Base-by-base conservation (phyloP, 139 green algal genomes). In the Picochlorum sp. region DNA sequence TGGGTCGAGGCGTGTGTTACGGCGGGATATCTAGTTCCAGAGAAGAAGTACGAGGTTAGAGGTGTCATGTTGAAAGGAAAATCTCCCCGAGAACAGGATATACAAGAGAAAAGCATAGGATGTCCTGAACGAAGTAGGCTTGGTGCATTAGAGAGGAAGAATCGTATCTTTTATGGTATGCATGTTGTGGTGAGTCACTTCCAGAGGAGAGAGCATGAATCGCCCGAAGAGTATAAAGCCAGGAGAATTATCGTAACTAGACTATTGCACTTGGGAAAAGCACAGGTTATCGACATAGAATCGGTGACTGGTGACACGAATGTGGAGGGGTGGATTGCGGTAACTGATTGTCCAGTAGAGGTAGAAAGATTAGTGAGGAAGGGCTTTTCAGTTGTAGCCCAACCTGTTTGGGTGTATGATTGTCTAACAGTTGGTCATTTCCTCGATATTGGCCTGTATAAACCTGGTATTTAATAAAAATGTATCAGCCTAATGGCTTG, bases 1-100 rank as follows among this genome's bases (percentile, higher is more conserved):
- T 78, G 68, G 67, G 7, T 78, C 33, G 56, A 63, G 5, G 70
- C 68, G 18, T 78, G 60, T 47, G 18, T 67, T 31, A 25, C 39
- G 5, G 53, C 54, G 18, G 55, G 60, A 5, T 3, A 22, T 9
- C 69, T 66, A 59, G 29, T 73, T 33, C 28, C 40, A 7, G 70
- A 78, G 60, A 16, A 22, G 1, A n/a, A 13, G 12, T 73, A 61
- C 31, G 52, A 77, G 43, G 67, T 76, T 1, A 24, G 40, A 55
- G 69, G 61, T 12, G 70, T 26, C 22, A n/a, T n/a, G 22, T 47
- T 35, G 50, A 56, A 37, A 56, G 28, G 20, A 16, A 35, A 16
- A 0, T 22, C 50, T 31, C 50, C 20, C 0, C 20, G 20, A 9
- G 33, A 49, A 51, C 9, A 12, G 18, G 25, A 14, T 6, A 3